Percentiles rank a stretch among this genome's conserved stretches.
These are phyloP conservation scores for Paecilomyces dactylethromorphus DNA, from an alignment of 2,329 filamentous ascomycete genomes.

Conservation along the genomic window DNA sequence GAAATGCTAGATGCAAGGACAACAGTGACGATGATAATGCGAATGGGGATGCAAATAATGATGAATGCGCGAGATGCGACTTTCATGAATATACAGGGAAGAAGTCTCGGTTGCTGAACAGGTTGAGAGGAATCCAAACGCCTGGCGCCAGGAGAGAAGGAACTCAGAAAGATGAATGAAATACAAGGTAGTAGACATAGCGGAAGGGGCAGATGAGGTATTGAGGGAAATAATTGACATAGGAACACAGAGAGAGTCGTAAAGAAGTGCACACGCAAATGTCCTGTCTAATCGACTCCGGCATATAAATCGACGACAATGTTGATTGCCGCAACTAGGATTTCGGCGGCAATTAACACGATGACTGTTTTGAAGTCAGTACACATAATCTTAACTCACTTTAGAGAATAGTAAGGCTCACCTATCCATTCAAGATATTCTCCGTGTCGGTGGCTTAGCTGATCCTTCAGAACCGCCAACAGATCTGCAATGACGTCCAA, in stretches of 20 bases:
- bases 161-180: not conserved
- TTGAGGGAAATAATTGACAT: not conserved
- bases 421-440: conserved; percentile 87
- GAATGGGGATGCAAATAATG: not conserved
- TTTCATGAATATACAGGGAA: not conserved
- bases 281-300: conserved; percentile 45
- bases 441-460: conserved; percentile 86
- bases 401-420: conserved; percentile 37
- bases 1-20: not conserved
- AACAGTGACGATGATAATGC: not conserved
- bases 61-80: not conserved
- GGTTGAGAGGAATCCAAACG: not conserved
- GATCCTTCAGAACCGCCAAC: conserved; percentile 87
- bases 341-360: conserved; percentile 90
- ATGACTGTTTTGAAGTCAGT: conserved; percentile 59
- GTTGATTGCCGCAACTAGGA: conserved; percentile 85
- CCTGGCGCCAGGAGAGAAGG: not conserved
- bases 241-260: not conserved
- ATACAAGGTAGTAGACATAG: not conserved
- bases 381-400: not conserved
- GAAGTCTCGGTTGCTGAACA: not conserved
- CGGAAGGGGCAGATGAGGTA: not conserved
- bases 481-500: conserved; percentile 90
- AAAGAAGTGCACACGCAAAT: not conserved
- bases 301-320: conserved; percentile 92